Conservation (phyloP, 148 eudicot genomes). For the Chenopodium berlandieri region DNA sequence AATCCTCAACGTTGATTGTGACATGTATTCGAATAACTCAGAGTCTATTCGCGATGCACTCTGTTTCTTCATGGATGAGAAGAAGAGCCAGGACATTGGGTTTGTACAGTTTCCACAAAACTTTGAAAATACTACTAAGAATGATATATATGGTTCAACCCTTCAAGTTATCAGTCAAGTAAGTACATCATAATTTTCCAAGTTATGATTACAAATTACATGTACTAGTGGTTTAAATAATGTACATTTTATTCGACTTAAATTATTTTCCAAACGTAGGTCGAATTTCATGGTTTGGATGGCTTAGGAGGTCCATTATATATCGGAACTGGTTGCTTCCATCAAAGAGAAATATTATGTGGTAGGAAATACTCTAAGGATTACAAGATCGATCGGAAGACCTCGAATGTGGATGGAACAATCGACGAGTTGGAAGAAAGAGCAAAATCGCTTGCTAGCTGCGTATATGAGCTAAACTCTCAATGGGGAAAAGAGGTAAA, state of each 20-base stretch:
- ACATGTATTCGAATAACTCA: conserved; percentile 75
- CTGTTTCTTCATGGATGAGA: conserved; percentile 85
- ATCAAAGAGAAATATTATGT: conserved; percentile 60
- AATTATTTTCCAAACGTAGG: conserved; percentile 31
- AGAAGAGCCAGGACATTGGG: conserved; percentile 59
- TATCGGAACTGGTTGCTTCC: conserved; percentile 83
- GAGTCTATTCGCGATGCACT: conserved; percentile 58
- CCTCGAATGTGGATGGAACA: conserved; percentile 17
- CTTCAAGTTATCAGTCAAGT: conserved; percentile 41
- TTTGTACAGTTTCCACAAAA: conserved; percentile 77
- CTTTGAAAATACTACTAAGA: conserved; percentile 52
- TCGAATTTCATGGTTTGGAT: conserved; percentile 68
- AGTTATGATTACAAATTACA: background rate
- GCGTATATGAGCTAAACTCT: conserved; percentile 56
- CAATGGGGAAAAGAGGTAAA: conserved; percentile 87
- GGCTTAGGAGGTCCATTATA: conserved; percentile 81
- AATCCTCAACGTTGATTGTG: conserved; percentile 82
- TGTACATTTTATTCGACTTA: background rate
- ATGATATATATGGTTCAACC: conserved; percentile 53
- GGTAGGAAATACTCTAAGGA: conserved; percentile 50
- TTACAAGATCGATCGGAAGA: conserved; percentile 36
- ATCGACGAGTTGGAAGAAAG: conserved; percentile 43
- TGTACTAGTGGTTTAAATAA: background rate
- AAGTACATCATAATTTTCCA: conserved; percentile 7
- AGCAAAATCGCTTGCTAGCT: conserved; percentile 49